A percentile compares a stretch with the other conserved stretches of the same genome.
phyloP scores from a whole-genome alignment of 345 rosid species.

The Syzygium aromaticum region DNA sequence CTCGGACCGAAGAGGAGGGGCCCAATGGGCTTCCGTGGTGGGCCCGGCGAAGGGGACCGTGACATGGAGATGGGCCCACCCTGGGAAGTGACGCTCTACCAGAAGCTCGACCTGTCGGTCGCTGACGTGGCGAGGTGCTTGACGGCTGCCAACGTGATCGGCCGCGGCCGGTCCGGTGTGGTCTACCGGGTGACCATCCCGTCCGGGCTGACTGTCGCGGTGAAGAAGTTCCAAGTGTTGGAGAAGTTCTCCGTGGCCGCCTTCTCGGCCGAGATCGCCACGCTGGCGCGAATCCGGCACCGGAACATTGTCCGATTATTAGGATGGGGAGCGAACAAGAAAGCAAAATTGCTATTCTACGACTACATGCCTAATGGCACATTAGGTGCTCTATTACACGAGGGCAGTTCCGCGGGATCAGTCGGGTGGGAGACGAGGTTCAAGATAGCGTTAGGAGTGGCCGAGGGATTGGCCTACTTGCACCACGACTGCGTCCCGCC shows the following conservation, averaged over 20 bases:
- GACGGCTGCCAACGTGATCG: slow-evolving; percentile 53
- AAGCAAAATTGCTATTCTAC: slow-evolving; percentile 55
- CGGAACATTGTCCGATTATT: slow-evolving; percentile 71
- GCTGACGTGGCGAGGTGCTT: slow-evolving; percentile 43
- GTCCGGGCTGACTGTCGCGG: slow-evolving; percentile 56
- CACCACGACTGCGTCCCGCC: slow-evolving; percentile 85
- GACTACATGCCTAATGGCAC: slow-evolving; percentile 70
- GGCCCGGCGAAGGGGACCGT: slow-evolving; percentile 17
- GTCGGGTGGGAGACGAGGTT: slow-evolving; percentile 67
- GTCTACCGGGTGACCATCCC: slow-evolving; percentile 53
- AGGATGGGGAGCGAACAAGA: slow-evolving; percentile 77
- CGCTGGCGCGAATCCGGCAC: slow-evolving; percentile 79
- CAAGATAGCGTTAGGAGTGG: slow-evolving; percentile 64
- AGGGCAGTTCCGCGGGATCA: slow-evolving; percentile 10
- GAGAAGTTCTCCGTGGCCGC: slow-evolving; percentile 47
- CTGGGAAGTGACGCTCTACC: slow-evolving; percentile 80
- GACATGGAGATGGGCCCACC: slow-evolving; percentile 62
- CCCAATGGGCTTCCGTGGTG: slow-evolving; percentile 18
- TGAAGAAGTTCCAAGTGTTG: slow-evolving; percentile 46
- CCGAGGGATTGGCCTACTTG: slow-evolving; percentile 72
- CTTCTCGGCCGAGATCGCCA: slow-evolving; percentile 67
- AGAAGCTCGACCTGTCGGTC: slow-evolving; percentile 72
- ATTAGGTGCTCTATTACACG: slow-evolving; percentile 51
- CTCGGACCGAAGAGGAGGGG: slow-evolving; percentile 27
- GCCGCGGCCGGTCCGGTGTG: slow-evolving; percentile 73